Evolutionary conservation across 495 filamentous ascomycete species (phyloP), one percentile per base, ranked within the genome.

Genomic region (Elasticomyces elasticus): DNA sequence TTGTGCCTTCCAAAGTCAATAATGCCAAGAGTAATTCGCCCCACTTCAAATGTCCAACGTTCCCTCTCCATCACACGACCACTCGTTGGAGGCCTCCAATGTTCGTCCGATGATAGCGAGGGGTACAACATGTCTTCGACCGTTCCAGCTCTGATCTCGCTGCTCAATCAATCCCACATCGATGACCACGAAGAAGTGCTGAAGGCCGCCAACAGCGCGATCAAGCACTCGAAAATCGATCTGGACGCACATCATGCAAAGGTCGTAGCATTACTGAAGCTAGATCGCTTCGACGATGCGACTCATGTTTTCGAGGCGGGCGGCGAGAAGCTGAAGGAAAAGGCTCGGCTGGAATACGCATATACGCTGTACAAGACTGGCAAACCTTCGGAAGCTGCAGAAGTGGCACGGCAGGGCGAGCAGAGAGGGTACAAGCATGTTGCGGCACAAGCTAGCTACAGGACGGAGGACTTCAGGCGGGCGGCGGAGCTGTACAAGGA

Each of bases 331-430:
- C 67, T 95, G 52, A 84, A 84, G 64, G 72, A 81, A 45, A 67
- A 65, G 31, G 90, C 85, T 24, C 62, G 72, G 11, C 68, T 95
- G 41, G 92, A 95, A 70, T 85, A 85, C 66, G 86, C 88, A 2
- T 99, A 99, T 75, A 84, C 86, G 17, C 74, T 95, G 20, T 99
- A 97, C 71, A 96, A 94, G 65, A 76, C 79, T 11, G 89, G 89
- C 24, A 70, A 82, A 37, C 73, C 86, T n/a, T 73, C 78, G 17
- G 79, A 86, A 60, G 90, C 92, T n/a, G 75, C 72, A 9, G 66
- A 76, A 13, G 70, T 78, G 20, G 74, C 82, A 13, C 74, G 77
- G 28, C 63, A 71, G 15, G 73, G 67, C 6, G 57, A 65, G 44
- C 52, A 52, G n/a, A 76, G 87, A 58, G 85, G 85, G 31, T 72